These are phyloP conservation scores for Backusella morwellensis DNA, from an alignment of 192 early-diverging fungal genomes.

Conservation along the genomic window DNA sequence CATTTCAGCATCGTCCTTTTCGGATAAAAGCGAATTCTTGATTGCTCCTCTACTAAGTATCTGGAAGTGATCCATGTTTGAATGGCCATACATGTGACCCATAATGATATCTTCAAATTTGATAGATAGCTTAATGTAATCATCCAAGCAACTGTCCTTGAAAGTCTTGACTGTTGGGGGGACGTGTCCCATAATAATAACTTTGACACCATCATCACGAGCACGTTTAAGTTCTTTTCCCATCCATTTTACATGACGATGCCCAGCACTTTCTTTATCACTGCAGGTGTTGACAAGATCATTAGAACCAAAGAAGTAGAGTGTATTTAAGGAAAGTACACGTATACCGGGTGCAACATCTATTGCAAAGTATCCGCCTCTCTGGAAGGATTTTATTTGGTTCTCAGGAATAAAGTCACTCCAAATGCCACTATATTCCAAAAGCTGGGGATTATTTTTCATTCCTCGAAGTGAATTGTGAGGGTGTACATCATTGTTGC, in stretches of 20 bases:
- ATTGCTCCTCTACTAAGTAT: conserved; percentile 12
- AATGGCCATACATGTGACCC: conserved; percentile 74
- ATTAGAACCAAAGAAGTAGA: conserved; percentile 74
- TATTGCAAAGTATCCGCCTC: conserved; percentile 65
- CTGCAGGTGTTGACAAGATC: conserved; percentile 63
- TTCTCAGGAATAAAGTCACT: conserved; percentile 54
- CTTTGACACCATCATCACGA: conserved; percentile 40
- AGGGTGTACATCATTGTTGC: conserved; percentile 73
- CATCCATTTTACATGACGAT: conserved; percentile 69
- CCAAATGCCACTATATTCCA: conserved; percentile 54
- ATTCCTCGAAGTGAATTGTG: conserved; percentile 47
- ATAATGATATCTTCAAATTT: conserved; percentile 50
- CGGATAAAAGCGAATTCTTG: not conserved
- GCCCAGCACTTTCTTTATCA: conserved; percentile 54
- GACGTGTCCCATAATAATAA: conserved; percentile 68
- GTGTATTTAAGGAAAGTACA: conserved; percentile 65
- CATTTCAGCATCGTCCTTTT: not conserved
- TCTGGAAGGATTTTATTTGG: conserved; percentile 58
- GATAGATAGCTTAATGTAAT: conserved; percentile 41
- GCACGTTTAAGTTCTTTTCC: conserved; percentile 53
- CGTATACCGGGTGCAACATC: conserved; percentile 55
- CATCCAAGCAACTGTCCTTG: conserved; percentile 36
- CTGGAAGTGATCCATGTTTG: conserved; percentile 62
- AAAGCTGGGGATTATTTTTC: conserved; percentile 47
- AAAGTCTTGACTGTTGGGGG: conserved; percentile 51